phyloP scores from a whole-genome alignment of 305 asterid genomes.

The Solanum aculeatissimum region DNA sequence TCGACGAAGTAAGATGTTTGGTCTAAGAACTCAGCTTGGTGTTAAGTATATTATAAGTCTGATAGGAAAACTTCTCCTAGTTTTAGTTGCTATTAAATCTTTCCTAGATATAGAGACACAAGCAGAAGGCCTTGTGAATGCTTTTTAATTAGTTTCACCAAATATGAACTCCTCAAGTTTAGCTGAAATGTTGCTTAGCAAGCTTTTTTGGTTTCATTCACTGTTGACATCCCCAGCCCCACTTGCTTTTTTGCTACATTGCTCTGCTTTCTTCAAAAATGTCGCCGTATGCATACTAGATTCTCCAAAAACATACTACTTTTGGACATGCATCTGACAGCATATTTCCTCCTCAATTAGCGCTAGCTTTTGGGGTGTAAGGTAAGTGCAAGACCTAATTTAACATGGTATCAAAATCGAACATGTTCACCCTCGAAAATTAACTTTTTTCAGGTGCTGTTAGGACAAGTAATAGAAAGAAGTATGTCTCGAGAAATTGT shows the following conservation, averaged over 20 bases:
- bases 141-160: not conserved
- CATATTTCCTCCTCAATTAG: no score
- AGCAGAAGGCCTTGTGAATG: not conserved
- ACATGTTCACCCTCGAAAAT: no score
- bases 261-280: not conserved
- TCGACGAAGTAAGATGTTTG: not conserved
- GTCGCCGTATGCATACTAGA: not conserved
- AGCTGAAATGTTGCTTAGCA: not conserved
- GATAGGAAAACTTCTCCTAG: not conserved
- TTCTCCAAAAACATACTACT: not conserved
- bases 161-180: not conserved
- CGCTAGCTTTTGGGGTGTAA: no score
- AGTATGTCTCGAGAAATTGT: no score
- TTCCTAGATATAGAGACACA: slow-evolving; percentile 1
- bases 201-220: not conserved
- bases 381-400: no score
- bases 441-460: no score
- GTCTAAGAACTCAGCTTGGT: not conserved
- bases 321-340: not conserved
- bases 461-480: no score
- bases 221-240: not conserved
- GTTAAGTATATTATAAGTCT: not conserved
- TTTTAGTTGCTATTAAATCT: not conserved
- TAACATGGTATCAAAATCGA: no score
- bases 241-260: not conserved